A percentile compares a stretch with the other conserved stretches of the same genome.
phyloP scores from a whole-genome alignment of 2,329 filamentous ascomycete genomes.

The Gaeumannomyces sp. region DNA sequence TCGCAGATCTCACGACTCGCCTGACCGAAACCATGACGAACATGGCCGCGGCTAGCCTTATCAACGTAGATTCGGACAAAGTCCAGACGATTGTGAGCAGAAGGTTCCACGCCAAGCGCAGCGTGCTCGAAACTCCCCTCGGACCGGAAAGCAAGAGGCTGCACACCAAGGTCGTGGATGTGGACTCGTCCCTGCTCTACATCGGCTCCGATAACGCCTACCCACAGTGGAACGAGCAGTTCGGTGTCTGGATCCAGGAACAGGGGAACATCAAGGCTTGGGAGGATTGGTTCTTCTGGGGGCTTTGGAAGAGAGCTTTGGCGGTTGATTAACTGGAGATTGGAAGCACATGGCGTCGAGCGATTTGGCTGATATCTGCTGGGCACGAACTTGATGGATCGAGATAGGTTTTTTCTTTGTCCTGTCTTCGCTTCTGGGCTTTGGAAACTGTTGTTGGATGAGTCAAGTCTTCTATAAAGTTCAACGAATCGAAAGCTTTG shows the following conservation, averaged over 20 bases:
- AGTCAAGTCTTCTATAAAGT: too few relatives aligned
- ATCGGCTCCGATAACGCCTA: constrained; percentile 4
- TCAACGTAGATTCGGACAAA: neutral
- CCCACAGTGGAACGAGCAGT: constrained; percentile 10
- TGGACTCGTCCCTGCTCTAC: constrained; percentile 5
- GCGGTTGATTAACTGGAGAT: neutral
- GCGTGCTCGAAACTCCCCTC: neutral
- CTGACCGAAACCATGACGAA: neutral
- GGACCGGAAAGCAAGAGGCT: neutral
- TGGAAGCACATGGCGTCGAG: too few relatives aligned
- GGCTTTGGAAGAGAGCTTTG: constrained; percentile 5
- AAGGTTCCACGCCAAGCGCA: constrained; percentile 7
- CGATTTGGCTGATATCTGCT: too few relatives aligned
- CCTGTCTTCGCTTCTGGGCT: too few relatives aligned
- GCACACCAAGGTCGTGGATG: constrained; percentile 9
- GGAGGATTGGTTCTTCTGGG: constrained; percentile 8
- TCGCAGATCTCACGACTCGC: constrained; percentile 3
- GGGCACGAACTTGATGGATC: too few relatives aligned
- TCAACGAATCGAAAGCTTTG: too few relatives aligned
- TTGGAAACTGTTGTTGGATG: too few relatives aligned
- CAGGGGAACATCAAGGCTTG: neutral
- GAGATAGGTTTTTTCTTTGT: too few relatives aligned
- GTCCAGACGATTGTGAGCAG: neutral
- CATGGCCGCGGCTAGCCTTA: neutral
- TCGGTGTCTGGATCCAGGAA: constrained; percentile 8